Evolutionary conservation across 2,329 filamentous ascomycete genomes (phyloP), one percentile per base, ranked within the genome.

Genomic region (Aspergillus sp.): DNA sequence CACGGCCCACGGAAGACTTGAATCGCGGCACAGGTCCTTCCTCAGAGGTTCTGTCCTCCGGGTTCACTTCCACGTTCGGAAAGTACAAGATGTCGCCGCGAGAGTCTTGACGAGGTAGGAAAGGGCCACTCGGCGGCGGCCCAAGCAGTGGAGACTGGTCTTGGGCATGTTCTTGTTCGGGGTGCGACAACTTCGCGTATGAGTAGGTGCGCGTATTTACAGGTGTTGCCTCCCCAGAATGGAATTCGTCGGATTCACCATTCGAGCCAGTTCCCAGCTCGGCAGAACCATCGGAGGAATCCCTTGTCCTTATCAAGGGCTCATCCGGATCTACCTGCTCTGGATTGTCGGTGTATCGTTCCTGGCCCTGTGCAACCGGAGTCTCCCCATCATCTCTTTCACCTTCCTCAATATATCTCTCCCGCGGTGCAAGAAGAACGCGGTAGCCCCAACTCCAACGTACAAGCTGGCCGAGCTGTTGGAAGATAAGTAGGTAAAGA

Each of bases 391-490:
- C 71, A 20, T 71, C 74, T 39, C 74, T 68, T 36, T 77, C 75
- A 3, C 67, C 67, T 48, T 75, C 75, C 63, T 78, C 78, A 47
- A 78, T 67, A 58, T 79, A 79, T 20, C 79, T 75, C 17, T 88
- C 86, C 64, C 91, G 89, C 17, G 93, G 91, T 17, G 93, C 93
- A n/a, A 99, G 81, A 17, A 99, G 81, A 38, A 98, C 88, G 67
- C 96, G 92, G 74, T 96, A 98, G 11, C 95, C 95, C 95, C 95
- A 99, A 62, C 91, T 97, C 95, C 95, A 99, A 58, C 95, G 86
- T 18, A 99, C 88, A 24, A 98, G 80, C 75, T 99, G 95, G 20
- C 95, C 95, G 3, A 99, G 85, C 73, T 99, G 95, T 77, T 99
- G 95, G 78, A 99, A 99, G 64, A 99, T 96, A 60, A 99, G 82